phyloP scores from a whole-genome alignment of 257 asterid genomes.

The Leptodermis oblonga region DNA sequence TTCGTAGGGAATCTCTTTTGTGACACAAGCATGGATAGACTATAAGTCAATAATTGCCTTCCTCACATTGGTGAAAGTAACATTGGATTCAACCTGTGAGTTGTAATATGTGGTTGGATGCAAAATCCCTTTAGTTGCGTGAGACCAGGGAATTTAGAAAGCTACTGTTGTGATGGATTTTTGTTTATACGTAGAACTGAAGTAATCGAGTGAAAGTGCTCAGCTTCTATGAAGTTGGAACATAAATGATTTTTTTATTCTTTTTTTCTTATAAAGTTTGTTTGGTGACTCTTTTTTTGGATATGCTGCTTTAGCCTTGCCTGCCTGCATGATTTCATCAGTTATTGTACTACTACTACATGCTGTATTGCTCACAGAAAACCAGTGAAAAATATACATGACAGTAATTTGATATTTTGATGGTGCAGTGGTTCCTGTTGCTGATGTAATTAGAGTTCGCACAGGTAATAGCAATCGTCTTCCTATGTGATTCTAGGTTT shows the following conservation, averaged over 20 bases:
- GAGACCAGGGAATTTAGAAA: too few species aligned
- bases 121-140: too few species aligned
- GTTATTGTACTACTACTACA: not conserved
- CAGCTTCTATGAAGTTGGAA: too few species aligned
- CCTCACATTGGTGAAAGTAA: too few species aligned
- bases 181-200: too few species aligned
- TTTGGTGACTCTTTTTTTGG: too few species aligned
- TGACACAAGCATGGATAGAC: too few species aligned
- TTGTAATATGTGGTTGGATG: too few species aligned
- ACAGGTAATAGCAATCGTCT: constrained; percentile 69
- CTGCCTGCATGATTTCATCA: not conserved
- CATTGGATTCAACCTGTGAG: too few species aligned
- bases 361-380: not conserved
- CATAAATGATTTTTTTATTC: not conserved
- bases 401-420: constrained; percentile 10
- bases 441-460: constrained; percentile 84
- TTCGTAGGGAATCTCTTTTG: not conserved
- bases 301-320: not conserved
- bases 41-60: too few species aligned
- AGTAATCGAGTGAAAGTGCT: too few species aligned
- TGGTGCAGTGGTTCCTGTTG: constrained; percentile 78
- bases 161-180: too few species aligned
- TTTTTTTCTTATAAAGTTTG: not conserved
- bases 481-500: not conserved
- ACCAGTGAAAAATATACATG: not conserved